Evolutionary conservation across 192 early-diverging fungal species (phyloP), one percentile per base, ranked within the genome.

Genomic region (Entomortierella beljakovae): DNA sequence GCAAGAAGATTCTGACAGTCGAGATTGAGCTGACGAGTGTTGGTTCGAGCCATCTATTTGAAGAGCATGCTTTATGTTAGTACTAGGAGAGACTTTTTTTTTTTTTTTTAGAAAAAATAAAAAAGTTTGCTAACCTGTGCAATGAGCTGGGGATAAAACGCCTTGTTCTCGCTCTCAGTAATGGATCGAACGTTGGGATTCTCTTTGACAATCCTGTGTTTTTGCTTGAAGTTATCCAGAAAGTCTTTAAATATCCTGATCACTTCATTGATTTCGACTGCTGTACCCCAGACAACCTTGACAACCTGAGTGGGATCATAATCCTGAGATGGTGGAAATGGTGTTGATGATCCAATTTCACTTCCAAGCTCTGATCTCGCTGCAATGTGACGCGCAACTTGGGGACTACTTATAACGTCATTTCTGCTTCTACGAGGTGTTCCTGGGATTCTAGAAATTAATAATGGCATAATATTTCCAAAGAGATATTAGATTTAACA

Each of bases 251-350:
- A 99, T 29, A 82, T 81, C 1, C 61, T 55, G 85, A 94, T 95
- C 33, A 90, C 86, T 23, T 96, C 94, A 48, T 94, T 89, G 56
- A 99, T 90, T 56, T 94, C 92, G 72, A 99, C 89, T 20, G 93
- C 93, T 0, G 97, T 99, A 46, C 97, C 97, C 96, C 96, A 99
- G 65, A 99, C 97, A 29, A 73, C 70, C 56, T 69, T 71, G 26
- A 72, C 65, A 0, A 72, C 63, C 34, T 81, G 66, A 4, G 61
- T 53, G 5, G 75, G 75, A 26, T 79, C 75, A 22, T 70, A 59
- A 37, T 70, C 66, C 49, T 77, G 66, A 22, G 74, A 70, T 26
- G 75, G 22, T 25, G 66, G 66, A 51, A 69, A 69, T 0, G 75
- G n/a, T 6, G 61, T 70, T 34, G 66, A 57, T 3, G 65, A 68